Evolutionary conservation across 371 early-diverging fungal genomes (phyloP), one percentile per base, ranked within the genome.

Genomic region (Parasitella parasitica): DNA sequence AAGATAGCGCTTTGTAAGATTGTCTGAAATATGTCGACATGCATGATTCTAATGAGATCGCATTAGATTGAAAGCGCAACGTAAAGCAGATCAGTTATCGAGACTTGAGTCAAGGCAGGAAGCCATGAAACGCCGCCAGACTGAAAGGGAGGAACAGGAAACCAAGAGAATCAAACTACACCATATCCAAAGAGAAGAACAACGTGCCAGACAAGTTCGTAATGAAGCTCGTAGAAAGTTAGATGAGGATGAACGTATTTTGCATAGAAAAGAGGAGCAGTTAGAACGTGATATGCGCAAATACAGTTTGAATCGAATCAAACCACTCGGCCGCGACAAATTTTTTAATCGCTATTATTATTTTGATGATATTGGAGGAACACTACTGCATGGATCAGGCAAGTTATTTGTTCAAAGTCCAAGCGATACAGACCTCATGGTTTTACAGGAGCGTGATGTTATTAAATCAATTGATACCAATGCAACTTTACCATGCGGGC

Each of bases 321-420:
- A 72, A 41, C 89, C 92, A 0, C 64, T 96, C n/a, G 97, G 95
- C 16, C 71, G 74, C 22, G 97, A 96, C 75, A 87, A 94, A 12
- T 94, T 84, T 72, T 86, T 75, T 49, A 93, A 90, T 68, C 83
- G 88, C 15, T 95, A 96, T 71, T 94, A 90, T 81, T 94, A 89
- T 73, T 79, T 94, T 63, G 97, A 96, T 60, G 83, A 84, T 55
- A 73, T 86, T 53, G 88, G 87, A 35, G 87, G 88, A 22, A 82
- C 82, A 12, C 69, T 77, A 34, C 53, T 78, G 1, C 84, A 84
- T 59, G 86, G 83, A 16, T 80, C 89, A 0, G 89, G 87, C 18
- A 76, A 86, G 7, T 54, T 91, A 0, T 86, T 83, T 63, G 83
- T 91, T 9, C 89, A 86, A 61, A 78, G 84, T 15, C 85, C 89